Evolutionary conservation across 495 filamentous ascomycete species (phyloP).

Genomic region (Entonaema liquescens): DNA sequence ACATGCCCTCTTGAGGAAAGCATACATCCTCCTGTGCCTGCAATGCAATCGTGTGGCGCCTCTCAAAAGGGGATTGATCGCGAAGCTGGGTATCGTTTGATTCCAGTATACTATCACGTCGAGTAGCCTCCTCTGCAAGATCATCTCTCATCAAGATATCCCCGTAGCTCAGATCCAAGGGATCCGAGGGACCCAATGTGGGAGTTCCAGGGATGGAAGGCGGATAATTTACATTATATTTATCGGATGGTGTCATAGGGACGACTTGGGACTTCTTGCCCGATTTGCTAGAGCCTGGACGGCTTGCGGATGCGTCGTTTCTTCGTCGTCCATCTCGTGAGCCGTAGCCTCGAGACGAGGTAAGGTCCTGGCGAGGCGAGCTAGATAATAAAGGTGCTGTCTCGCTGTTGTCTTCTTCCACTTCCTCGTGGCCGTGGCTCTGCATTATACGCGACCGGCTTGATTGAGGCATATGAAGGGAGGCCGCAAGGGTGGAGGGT

Average conservation of each 20-base stretch:
- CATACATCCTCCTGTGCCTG: constrained; percentile 89
- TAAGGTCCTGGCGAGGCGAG: constrained; percentile 41
- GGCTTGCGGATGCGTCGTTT: constrained; percentile 44
- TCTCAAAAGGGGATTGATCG: constrained; percentile 50
- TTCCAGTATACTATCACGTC: constrained; percentile 56
- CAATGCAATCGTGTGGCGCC: constrained; percentile 57
- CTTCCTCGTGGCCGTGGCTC: constrained; percentile 51
- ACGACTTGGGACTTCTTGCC: constrained; percentile 46
- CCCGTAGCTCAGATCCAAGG: constrained; percentile 70
- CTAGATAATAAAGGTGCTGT: constrained; percentile 65
- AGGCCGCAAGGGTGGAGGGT: constrained; percentile 57
- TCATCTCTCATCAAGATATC: constrained; percentile 78
- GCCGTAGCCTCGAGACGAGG: constrained; percentile 49
- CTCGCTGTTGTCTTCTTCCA: constrained; percentile 59
- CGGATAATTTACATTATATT: constrained; percentile 95
- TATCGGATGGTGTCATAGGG: constrained; percentile 50
- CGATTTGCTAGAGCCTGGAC: constrained; percentile 53
- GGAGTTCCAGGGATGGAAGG: constrained; percentile 90
- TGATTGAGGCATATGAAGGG: constrained; percentile 49
- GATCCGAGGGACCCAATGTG: constrained; percentile 58
- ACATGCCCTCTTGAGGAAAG: constrained; percentile 82
- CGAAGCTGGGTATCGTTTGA: constrained; percentile 44
- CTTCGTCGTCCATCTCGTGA: constrained; percentile 44
- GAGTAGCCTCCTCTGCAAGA: constrained; percentile 55
- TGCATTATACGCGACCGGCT: constrained; percentile 47